Conservation (phyloP, 2,329 filamentous ascomycete species). For the Arthrobotrys sphaeroides region DNA sequence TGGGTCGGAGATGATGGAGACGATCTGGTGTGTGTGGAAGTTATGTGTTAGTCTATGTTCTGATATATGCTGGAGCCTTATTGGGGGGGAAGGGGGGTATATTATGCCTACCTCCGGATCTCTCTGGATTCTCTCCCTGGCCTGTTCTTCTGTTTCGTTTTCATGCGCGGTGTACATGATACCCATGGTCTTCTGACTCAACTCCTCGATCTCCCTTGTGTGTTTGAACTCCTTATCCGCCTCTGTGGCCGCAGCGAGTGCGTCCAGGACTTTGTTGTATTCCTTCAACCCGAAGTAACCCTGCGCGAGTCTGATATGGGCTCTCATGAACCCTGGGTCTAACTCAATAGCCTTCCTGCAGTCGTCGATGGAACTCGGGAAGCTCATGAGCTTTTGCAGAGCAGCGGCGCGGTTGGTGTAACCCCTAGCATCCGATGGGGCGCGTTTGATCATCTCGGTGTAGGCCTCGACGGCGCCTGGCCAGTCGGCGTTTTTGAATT, state of each 20-base stretch:
- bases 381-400: constrained; percentile 94
- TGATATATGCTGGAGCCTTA: too few relatives aligned
- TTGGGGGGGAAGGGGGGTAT: constrained; percentile 56
- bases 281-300: constrained; percentile 97
- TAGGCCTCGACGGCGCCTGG: constrained; percentile 94
- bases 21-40: too few relatives aligned
- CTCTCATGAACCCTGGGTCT: constrained; percentile 90
- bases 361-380: constrained; percentile 91
- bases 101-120: constrained; percentile 97
- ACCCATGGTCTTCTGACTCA: constrained; percentile 89
- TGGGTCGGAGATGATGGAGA: constrained; percentile 90
- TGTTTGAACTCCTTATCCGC: constrained; percentile 84
- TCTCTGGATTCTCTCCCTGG: constrained; percentile 84
- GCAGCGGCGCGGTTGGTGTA: constrained; percentile 98
- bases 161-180: constrained; percentile 91
- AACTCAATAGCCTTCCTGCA: constrained; percentile 90
- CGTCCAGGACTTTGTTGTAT: constrained; percentile 93
- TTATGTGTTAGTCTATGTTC: too few relatives aligned
- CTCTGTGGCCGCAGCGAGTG: constrained; percentile 79
- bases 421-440: constrained; percentile 88
- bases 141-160: constrained; percentile 96
- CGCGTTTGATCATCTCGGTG: constrained; percentile 94
- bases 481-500: constrained; percentile 97
- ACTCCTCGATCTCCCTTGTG: constrained; percentile 87
- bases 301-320: constrained; percentile 96